Base-by-base conservation (phyloP, 306 rosid species). In the Carpinus viminea region DNA sequence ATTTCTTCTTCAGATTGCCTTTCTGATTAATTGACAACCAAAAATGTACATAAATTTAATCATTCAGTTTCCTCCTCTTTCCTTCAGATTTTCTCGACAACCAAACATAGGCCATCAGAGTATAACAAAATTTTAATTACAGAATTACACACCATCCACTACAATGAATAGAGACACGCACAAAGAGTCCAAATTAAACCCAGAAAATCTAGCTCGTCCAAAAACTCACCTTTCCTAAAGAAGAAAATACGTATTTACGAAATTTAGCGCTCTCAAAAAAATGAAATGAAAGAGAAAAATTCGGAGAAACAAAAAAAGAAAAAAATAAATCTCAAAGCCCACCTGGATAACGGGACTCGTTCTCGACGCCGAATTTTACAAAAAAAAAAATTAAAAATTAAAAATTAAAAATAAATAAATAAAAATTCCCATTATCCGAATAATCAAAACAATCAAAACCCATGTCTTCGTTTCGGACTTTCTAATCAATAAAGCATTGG, bases 161-260 rank as follows among this genome's bases (percentile, higher is more conserved):
- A 80, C 91, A 84, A 80, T 79, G 88, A 76, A 87, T 18, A 17
- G 1, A 76, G 83, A 87, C 87, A 80, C 36, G n/a, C 54, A 54
- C 21, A 43, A 72, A 57, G n/a, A 70, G 6, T 59, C 45, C 74
- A 54, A 76, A 76, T 65, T 48, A 48, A 62, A 64, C 65, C 61
- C 59, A 59, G 57, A 69, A 46, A 62, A 51, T 47, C 73, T 21
- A 41, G 21, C 77, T 15, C 36, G 21, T 70, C 36, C 43, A 76
- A 74, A 50, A 50, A 50, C 46, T 68, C 55, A 83, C 57, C 68
- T 76, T 72, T 60, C 87, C 74, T 17, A 65, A 56, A 26, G 64
- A 73, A 76, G 65, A 56, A 75, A 71, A 77, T 83, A 51, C 72
- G 79, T 21, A 26, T 82, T 85, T 71, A 18, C 85, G 82, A 80